Evolutionary conservation across 805 yeast genomes (phyloP).

Genomic region (Candida schatavii): DNA sequence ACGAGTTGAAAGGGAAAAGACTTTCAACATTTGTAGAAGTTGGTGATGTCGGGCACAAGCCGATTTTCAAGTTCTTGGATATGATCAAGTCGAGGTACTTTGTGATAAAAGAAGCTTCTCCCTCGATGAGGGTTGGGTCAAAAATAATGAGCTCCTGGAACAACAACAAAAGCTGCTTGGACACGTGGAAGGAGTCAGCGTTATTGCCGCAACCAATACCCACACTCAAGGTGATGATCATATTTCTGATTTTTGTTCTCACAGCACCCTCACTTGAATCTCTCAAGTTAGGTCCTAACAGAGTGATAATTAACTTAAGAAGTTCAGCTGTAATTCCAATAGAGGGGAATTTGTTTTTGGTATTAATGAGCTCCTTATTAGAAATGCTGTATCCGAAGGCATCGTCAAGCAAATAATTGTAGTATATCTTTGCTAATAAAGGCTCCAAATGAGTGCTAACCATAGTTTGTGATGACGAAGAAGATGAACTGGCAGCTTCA

Average conservation of each 20-base stretch:
- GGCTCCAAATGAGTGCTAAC: constrained; percentile 56
- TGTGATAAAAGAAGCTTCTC: constrained; percentile 28
- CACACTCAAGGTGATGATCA: constrained; percentile 25
- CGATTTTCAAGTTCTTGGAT: constrained; percentile 34
- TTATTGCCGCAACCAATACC: constrained; percentile 31
- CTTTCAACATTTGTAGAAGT: constrained; percentile 40
- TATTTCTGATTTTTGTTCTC: constrained; percentile 21
- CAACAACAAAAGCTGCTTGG: constrained; percentile 20
- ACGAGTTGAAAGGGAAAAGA: constrained; percentile 45
- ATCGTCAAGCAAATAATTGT: constrained; percentile 31
- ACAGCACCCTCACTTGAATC: constrained; percentile 15
- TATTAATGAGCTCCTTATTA: constrained; percentile 30
- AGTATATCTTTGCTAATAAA: constrained; percentile 25
- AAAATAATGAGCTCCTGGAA: constrained; percentile 39
- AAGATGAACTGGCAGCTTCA: background rate
- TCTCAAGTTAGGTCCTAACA: constrained; percentile 37
- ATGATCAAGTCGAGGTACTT: constrained; percentile 25
- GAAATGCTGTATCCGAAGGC: constrained; percentile 34
- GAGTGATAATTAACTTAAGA: constrained; percentile 29
- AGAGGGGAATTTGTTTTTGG: constrained; percentile 32
- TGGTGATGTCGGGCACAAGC: constrained; percentile 29
- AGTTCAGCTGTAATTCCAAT: constrained; percentile 21
- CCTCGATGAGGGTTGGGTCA: constrained; percentile 34
- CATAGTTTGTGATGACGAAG: background rate
- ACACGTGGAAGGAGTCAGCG: constrained; percentile 24